phyloP scores from a whole-genome alignment of 1,284 basidiomycete species.

The Austropuccinia psidii region DNA sequence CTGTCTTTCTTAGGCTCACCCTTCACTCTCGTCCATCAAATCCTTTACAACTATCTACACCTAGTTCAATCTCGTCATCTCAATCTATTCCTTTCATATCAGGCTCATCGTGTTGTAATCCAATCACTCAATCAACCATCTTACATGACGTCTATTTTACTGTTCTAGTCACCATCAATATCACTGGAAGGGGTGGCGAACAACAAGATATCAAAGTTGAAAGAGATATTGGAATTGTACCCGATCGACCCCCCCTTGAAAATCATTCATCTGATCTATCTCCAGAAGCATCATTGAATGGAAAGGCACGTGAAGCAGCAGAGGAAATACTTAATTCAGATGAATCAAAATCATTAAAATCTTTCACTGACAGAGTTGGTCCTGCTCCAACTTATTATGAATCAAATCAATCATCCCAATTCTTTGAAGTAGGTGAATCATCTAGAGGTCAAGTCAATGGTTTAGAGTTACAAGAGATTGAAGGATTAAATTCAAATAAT shows the following conservation, averaged over 20 bases:
- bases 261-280: background rate
- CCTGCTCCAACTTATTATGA: slow-evolving; percentile 26
- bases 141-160: slow-evolving; percentile 11
- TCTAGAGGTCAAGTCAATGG: background rate
- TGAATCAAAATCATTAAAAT: no score
- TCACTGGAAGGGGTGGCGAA: slow-evolving; percentile 8
- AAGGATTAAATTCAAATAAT: background rate
- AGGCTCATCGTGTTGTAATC: slow-evolving; percentile 1
- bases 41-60: background rate
- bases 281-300: background rate
- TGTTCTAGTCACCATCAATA: background rate
- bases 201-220: background rate
- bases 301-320: slow-evolving; percentile 22
- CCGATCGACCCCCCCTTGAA: background rate
- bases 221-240: background rate
- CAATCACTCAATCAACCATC: slow-evolving; percentile 20
- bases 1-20: slow-evolving; percentile 16
- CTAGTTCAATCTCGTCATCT: background rate
- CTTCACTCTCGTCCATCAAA: background rate
- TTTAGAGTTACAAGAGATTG: background rate
- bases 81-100: background rate
- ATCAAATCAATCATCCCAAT: background rate
- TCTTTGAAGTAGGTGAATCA: background rate
- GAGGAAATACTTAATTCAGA: background rate
- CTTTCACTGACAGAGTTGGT: no score